A percentile compares a stretch with the other conserved stretches of the same genome.
Conservation (phyloP, 768 basidiomycete species). For the Strobilomyces echinocephalus region DNA sequence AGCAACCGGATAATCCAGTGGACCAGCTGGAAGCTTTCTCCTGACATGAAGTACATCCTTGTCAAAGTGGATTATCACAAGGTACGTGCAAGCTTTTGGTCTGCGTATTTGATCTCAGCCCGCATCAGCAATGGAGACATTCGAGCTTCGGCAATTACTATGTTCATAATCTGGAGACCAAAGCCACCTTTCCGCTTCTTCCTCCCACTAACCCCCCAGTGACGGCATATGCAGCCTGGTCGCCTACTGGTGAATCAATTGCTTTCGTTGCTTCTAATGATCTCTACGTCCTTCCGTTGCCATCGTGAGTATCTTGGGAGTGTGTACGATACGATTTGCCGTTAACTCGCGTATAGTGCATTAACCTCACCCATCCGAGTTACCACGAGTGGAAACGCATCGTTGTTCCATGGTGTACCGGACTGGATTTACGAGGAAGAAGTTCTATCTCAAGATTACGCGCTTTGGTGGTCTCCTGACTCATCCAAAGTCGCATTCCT, state of each 20-base stretch:
- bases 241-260: slow-evolving; percentile 75
- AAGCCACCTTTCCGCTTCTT: slow-evolving; percentile 65
- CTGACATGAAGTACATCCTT: slow-evolving; percentile 87
- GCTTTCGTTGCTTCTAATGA: slow-evolving; percentile 87
- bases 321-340: neutral
- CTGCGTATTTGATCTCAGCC: slow-evolving; percentile 4
- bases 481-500: slow-evolving; percentile 69
- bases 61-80: slow-evolving; percentile 72
- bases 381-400: slow-evolving; percentile 74
- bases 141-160: slow-evolving; percentile 91
- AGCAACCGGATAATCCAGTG: slow-evolving; percentile 47
- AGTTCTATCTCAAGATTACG: slow-evolving; percentile 64
- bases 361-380: slow-evolving; percentile 59
- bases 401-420: slow-evolving; percentile 89
- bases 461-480: slow-evolving; percentile 88
- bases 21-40: slow-evolving; percentile 74
- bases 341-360: slow-evolving; percentile 24
- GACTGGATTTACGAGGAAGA: slow-evolving; percentile 99
- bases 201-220: slow-evolving; percentile 64
- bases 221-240: slow-evolving; percentile 82
- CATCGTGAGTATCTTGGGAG: slow-evolving; percentile 43
- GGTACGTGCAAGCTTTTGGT: slow-evolving; percentile 35
- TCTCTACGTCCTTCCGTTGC: slow-evolving; percentile 74
- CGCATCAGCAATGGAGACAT: slow-evolving; percentile 85
- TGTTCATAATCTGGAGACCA: slow-evolving; percentile 72